phyloP scores from a whole-genome alignment of 495 filamentous ascomycete genomes.

The Lasiosphaeris hirsuta region DNA sequence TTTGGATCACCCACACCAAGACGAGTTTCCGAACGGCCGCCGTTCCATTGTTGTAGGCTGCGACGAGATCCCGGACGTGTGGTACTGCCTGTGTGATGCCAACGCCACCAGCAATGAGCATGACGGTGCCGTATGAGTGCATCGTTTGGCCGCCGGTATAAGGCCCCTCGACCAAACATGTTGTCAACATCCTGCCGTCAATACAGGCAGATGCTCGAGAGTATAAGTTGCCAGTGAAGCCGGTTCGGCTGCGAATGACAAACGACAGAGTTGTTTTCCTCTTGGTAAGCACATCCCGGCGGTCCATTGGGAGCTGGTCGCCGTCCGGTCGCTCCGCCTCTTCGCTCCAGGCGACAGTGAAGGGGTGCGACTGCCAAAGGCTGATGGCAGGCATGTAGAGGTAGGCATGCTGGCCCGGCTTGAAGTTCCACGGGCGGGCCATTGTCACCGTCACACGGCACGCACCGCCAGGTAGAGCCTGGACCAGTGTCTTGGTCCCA shows the following conservation, averaged over 20 bases:
- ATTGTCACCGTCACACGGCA: conserved; percentile 71
- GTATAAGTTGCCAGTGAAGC: conserved; percentile 77
- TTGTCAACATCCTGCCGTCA: conserved; percentile 56
- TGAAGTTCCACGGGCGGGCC: conserved; percentile 69
- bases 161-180: conserved; percentile 74
- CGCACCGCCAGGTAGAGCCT: conserved; percentile 63
- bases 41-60: conserved; percentile 62
- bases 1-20: conserved; percentile 88
- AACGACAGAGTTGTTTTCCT: conserved; percentile 69
- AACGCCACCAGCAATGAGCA: conserved; percentile 83
- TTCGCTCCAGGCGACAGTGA: conserved; percentile 64
- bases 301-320: conserved; percentile 53
- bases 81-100: conserved; percentile 87
- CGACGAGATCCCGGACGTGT: conserved; percentile 70
- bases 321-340: conserved; percentile 44
- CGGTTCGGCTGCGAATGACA: conserved; percentile 72
- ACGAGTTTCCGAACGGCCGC: conserved; percentile 76
- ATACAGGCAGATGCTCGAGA: conserved; percentile 59
- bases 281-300: conserved; percentile 54
- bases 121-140: conserved; percentile 77
- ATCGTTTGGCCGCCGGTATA: conserved; percentile 68
- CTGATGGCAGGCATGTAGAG: conserved; percentile 75
- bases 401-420: conserved; percentile 76
- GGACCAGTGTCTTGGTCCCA: conserved; percentile 55
- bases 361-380: conserved; percentile 66